Percentiles rank a stretch among this genome's conserved stretches.
These are phyloP conservation scores for Tylopilus vinaceipallidus DNA, from an alignment of 768 basidiomycete species.

Conservation along the genomic window DNA sequence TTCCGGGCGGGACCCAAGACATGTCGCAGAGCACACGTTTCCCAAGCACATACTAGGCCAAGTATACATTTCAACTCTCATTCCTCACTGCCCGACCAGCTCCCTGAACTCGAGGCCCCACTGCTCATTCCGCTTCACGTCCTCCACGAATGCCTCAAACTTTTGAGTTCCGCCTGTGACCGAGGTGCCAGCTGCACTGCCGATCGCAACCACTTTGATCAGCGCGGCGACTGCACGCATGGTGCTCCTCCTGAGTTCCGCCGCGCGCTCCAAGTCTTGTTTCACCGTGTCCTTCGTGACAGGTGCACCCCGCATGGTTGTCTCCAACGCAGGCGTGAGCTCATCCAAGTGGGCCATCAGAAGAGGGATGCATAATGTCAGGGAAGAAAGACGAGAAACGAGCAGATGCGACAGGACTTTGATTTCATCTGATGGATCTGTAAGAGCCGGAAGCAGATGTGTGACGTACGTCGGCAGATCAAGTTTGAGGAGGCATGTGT, in stretches of 20 bases:
- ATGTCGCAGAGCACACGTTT: background rate
- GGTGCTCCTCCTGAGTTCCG: conserved; percentile 89
- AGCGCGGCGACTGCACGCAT: conserved; percentile 85
- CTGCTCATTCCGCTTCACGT: conserved; percentile 58
- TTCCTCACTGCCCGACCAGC: conserved; percentile 25
- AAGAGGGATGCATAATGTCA: conserved; percentile 42
- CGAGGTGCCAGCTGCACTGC: conserved; percentile 45
- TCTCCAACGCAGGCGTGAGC: conserved; percentile 78
- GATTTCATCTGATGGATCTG: conserved; percentile 93
- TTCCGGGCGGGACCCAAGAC: conserved; percentile 5
- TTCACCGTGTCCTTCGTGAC: conserved; percentile 96
- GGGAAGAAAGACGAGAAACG: conserved; percentile 84
- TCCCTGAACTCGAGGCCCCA: conserved; percentile 66
- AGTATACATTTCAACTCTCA: background rate
- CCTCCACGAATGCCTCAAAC: conserved; percentile 81
- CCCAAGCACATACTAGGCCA: background rate
- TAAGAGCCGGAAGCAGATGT: conserved; percentile 77
- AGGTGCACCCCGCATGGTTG: conserved; percentile 85
- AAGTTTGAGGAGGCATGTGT: conserved; percentile 86
- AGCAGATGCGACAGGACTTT: conserved; percentile 97
- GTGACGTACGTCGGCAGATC: conserved; percentile 85
- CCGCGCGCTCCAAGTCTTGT: conserved; percentile 82
- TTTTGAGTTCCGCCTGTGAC: conserved; percentile 34
- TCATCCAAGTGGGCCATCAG: conserved; percentile 74
- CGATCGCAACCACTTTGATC: conserved; percentile 63